Conservation (phyloP, 148 eudicot genomes). For the Bassia scoparia region DNA sequence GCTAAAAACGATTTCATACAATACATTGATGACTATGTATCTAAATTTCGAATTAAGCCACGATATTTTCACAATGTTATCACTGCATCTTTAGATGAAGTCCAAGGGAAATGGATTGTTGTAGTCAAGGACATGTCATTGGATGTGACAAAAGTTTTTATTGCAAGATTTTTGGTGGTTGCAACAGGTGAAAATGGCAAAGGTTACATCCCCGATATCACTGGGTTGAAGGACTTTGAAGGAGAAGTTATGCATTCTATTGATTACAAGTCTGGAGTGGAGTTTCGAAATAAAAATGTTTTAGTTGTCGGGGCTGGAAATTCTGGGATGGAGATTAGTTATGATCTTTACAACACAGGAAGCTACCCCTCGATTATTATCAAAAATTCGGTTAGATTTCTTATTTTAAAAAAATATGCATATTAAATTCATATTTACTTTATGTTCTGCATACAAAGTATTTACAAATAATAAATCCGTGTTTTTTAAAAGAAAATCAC, state of each 20-base stretch:
- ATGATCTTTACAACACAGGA: constrained; percentile 33
- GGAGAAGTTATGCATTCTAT: too few relatives aligned
- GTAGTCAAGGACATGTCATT: background rate
- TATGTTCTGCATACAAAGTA: too few relatives aligned
- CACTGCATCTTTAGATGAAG: constrained; percentile 27
- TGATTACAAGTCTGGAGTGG: constrained; percentile 32
- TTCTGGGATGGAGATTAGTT: constrained; percentile 52
- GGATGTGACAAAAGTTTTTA: constrained; percentile 17
- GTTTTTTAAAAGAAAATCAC: too few relatives aligned
- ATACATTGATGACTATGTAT: too few relatives aligned
- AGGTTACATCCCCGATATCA: constrained; percentile 28
- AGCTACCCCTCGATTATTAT: constrained; percentile 39
- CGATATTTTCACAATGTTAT: constrained; percentile 25
- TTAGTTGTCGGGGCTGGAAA: too few relatives aligned
- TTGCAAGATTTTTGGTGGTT: constrained; percentile 30
- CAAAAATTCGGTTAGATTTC: constrained; percentile 31
- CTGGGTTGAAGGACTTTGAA: constrained; percentile 30
- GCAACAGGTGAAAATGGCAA: constrained; percentile 40
- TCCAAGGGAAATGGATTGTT: constrained; percentile 28
- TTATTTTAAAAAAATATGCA: too few relatives aligned
- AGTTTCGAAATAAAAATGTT: constrained; percentile 24
- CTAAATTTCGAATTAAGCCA: constrained; percentile 39
- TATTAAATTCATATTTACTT: too few relatives aligned
- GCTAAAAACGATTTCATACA: constrained; percentile 34
- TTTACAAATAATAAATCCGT: too few relatives aligned